Evolutionary conservation across 495 filamentous ascomycete genomes (phyloP).

Genomic region (Podospora tetraspora): DNA sequence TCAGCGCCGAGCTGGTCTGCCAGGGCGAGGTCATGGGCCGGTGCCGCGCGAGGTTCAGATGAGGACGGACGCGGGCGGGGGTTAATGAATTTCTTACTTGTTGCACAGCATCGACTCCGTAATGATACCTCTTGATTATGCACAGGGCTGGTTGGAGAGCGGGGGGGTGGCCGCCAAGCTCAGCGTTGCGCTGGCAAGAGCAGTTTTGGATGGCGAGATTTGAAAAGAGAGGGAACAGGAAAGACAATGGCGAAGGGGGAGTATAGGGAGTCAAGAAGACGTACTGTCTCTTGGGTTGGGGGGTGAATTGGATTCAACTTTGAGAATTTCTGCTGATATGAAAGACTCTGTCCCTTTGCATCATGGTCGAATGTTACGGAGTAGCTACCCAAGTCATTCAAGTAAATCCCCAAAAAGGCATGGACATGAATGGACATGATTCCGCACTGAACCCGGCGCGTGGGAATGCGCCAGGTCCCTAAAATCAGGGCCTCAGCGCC

Average conservation of each 20-base stretch:
- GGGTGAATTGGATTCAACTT: background rate
- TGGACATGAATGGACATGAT: background rate
- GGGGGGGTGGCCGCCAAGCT: background rate
- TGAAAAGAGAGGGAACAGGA: background rate
- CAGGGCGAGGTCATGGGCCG: conserved; percentile 99
- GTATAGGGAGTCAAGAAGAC: background rate
- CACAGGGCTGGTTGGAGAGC: background rate
- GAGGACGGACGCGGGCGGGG: conserved; percentile 21
- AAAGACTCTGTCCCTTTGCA: background rate
- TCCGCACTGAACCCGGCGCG: background rate
- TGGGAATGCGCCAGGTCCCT: background rate
- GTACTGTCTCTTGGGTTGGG: background rate
- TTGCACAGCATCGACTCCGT: conserved; percentile 27
- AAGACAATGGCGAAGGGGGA: background rate
- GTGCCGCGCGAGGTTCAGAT: conserved; percentile 80
- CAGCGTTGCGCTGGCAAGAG: background rate
- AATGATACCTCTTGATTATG: conserved; percentile 36
- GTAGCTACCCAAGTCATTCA: background rate
- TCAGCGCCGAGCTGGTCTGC: conserved; percentile 96
- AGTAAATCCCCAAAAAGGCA: background rate
- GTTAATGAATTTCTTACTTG: conserved; percentile 23
- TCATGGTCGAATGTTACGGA: background rate
- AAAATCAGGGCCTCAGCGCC: background rate
- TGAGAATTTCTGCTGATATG: background rate
- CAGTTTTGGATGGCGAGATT: background rate